Evolutionary conservation across 2,329 filamentous ascomycete genomes (phyloP).

Genomic region (Pezicula rhizophila): DNA sequence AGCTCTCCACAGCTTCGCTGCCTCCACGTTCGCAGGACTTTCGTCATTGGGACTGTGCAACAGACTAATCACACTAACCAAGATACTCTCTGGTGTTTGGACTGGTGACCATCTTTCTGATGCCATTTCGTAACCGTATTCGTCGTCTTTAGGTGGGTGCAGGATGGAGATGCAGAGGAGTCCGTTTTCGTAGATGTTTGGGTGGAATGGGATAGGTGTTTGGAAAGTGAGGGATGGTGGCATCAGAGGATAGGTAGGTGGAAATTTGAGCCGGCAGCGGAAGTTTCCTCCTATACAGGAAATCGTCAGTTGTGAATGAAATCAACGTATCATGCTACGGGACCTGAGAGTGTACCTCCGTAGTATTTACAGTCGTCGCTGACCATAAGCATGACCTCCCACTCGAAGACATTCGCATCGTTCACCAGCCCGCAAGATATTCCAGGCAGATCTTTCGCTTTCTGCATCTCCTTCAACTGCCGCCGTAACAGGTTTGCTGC

Average conservation of each 20-base stretch:
- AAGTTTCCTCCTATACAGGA: slow-evolving; percentile 73
- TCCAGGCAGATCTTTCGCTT: slow-evolving; percentile 82
- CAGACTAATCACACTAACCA: slow-evolving; percentile 87
- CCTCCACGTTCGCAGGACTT: slow-evolving; percentile 91
- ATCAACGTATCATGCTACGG: not conserved
- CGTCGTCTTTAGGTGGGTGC: slow-evolving; percentile 89
- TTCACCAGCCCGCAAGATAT: slow-evolving; percentile 87
- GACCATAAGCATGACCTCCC: slow-evolving; percentile 99
- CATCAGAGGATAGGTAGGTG: slow-evolving; percentile 75
- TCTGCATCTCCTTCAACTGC: slow-evolving; percentile 93
- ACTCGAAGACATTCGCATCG: slow-evolving; percentile 82
- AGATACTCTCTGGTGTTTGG: slow-evolving; percentile 89
- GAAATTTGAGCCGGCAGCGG: slow-evolving; percentile 77
- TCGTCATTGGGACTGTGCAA: slow-evolving; percentile 91
- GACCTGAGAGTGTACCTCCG: slow-evolving; percentile 55
- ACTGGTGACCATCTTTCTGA: slow-evolving; percentile 92
- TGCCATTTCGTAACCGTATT: slow-evolving; percentile 87
- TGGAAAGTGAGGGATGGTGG: slow-evolving; percentile 88
- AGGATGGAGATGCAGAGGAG: slow-evolving; percentile 95
- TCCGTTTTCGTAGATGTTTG: slow-evolving; percentile 85
- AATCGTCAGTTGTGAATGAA: not conserved
- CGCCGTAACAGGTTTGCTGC: slow-evolving; percentile 70
- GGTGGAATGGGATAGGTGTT: slow-evolving; percentile 79
- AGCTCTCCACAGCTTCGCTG: slow-evolving; percentile 80
- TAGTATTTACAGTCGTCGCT: slow-evolving; percentile 90